These are phyloP conservation scores for Ganoderma boninense DNA, from an alignment of 1,284 basidiomycete species.

Conservation along the genomic window DNA sequence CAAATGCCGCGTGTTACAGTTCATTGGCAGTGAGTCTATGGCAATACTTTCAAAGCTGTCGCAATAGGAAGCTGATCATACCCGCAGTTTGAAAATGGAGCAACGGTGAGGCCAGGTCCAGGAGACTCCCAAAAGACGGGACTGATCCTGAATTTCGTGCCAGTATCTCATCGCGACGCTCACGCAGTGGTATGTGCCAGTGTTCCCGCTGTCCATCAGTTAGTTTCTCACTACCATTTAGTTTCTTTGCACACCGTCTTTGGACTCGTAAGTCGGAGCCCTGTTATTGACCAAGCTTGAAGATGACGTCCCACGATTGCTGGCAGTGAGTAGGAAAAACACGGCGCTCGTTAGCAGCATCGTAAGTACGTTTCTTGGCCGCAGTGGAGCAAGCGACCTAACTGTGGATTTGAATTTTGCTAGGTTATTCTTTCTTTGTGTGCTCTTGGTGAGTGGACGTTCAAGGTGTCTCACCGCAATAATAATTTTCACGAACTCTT, in stretches of 20 bases:
- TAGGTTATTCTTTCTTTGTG: no score
- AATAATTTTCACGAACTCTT: no score
- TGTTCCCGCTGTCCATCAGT: background rate
- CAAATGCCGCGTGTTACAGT: no score
- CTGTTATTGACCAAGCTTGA: background rate
- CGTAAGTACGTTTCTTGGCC: background rate
- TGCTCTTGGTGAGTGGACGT: no score
- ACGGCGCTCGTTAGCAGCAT: background rate
- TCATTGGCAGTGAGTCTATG: no score
- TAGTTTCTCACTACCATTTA: background rate
- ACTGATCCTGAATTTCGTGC: background rate
- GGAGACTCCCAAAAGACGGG: background rate
- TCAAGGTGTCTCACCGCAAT: no score
- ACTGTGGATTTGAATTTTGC: background rate
- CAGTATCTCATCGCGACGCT: background rate
- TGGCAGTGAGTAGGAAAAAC: background rate
- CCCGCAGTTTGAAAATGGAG: background rate
- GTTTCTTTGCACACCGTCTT: background rate
- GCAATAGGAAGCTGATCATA: no score
- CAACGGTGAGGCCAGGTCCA: background rate
- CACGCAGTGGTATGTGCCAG: background rate
- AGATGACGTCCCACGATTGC: no score
- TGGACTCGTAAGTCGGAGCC: background rate
- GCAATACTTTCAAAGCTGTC: no score
- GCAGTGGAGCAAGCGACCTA: background rate